Evolutionary conservation across 257 asterid genomes (phyloP).

Genomic region (Solanum sitiens): DNA sequence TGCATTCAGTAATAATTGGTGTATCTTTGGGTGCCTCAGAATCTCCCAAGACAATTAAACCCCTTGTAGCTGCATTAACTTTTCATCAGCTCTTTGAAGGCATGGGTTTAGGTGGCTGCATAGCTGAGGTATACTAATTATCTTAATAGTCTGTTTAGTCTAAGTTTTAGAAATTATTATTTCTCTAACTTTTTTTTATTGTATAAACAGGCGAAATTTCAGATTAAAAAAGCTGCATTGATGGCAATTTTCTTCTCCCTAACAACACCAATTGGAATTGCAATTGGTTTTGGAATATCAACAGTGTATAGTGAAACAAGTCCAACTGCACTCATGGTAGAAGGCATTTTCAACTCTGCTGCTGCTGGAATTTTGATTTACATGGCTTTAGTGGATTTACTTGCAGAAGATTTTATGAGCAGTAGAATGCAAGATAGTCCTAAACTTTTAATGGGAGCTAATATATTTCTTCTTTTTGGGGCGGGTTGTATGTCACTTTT

Average conservation of each 20-base stretch:
- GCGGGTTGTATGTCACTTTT: constrained; percentile 5
- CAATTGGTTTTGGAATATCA: constrained; percentile 7
- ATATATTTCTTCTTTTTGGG: constrained; percentile 4
- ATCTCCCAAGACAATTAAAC: not conserved
- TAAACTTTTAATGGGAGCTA: not conserved
- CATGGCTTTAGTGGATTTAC: constrained; percentile 10
- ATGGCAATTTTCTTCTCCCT: constrained; percentile 8
- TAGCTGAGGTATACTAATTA: not conserved
- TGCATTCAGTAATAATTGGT: constrained; percentile 14
- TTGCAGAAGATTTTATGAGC: constrained; percentile 14
- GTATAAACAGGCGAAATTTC: not conserved
- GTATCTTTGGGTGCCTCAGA: constrained; percentile 11
- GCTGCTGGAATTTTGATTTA: constrained; percentile 11
- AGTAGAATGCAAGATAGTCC: not conserved
- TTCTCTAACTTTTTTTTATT: not conserved
- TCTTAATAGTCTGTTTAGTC: not conserved
- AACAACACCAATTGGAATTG: constrained; percentile 8
- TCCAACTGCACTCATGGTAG: constrained; percentile 2
- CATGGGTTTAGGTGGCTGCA: constrained; percentile 16
- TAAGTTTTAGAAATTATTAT: not conserved
- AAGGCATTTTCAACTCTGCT: constrained; percentile 8
- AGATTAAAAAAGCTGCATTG: not conserved
- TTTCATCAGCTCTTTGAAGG: constrained; percentile 15
- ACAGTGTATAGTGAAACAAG: not conserved
- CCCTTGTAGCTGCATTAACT: constrained; percentile 6